Evolutionary conservation across 2,329 filamentous ascomycete genomes (phyloP), one percentile per base, ranked within the genome.

Genomic region (Mycocentrospora acerina): DNA sequence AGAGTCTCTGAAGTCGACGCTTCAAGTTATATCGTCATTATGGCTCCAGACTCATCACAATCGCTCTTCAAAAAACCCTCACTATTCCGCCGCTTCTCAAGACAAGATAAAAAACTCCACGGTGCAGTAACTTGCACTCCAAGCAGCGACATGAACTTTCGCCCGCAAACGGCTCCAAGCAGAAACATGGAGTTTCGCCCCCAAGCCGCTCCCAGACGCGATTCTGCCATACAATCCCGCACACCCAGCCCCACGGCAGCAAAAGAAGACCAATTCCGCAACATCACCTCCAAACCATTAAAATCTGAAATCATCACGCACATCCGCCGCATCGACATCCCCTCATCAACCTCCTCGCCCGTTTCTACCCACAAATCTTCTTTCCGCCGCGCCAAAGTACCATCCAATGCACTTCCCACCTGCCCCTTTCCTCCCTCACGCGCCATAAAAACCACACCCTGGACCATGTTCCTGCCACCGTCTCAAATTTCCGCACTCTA

Each of bases 401-500:
- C 37, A 29, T 42, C 48, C n/a, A 42, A 22, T 10, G 42, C 46
- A 4, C 26, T 60, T 57, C 9, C 59, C 52, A 24, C 22, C 29
- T 19, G 33, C 26, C 17, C 33, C 29, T 22, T 39, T 24, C 25
- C 32, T 32, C 19, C 5, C 5, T 22, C 19, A 5, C 16, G 32
- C 24, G 42, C 32, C 19, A 50, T 48, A 3, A 30, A 44, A 18
- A 61, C 61, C 16, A 48, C 46, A 1, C 15, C 51, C 2, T 66
- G 62, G 62, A 52, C 64, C 28, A 38, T 66, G n/a, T 63, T 57
- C 44, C 52, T 66, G 7, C 57, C 49, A 1, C 60, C 63, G 0
- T 43, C 53, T 6, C 57, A 64, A 30, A 50, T 62, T 12, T 52
- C 52, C 42, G 53, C 51, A 2, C 46, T 66, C 2, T 59, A 64